Base-by-base conservation (phyloP, 805 yeast genomes). In the Torulaspora gathmanii region DNA sequence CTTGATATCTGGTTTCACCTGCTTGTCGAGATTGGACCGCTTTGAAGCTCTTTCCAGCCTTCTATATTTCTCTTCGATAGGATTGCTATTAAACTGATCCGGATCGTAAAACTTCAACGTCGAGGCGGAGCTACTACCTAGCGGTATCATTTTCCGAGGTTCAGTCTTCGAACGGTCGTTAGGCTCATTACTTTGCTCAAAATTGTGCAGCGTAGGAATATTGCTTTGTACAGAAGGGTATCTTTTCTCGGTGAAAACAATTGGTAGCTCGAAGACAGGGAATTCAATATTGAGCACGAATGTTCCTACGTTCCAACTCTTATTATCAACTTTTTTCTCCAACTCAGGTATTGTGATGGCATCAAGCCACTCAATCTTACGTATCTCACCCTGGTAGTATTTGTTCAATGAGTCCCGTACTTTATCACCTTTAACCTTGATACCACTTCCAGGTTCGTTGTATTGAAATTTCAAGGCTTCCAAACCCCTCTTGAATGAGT, bases 1-100 rank as follows among this genome's bases (percentile, higher is more conserved):
- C 56, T 81, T 84, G 3, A 95, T 83, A 15, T 91, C 84, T 1
- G 99, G 99, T 55, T 90, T 87, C 37, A 87, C 71, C 46, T 89
- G 96, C 53, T 79, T 80, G 60, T 90, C 98, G 29, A 87, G 66
- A 22, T 86, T 76, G 1, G 86, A 75, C 40, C 83, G 78, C 57
- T 85, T 83, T 54, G 90, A 87, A 39, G 85, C 79, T 64, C 97
- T 83, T 51, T 90, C 93, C 42, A 91, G 67, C 46, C 83, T 80
- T 53, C 95, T 79, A 60, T 84, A 88, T 61, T 91, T 93, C 51
- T 80, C 75, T 60, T 93, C 98, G 17, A 93, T 82, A 1, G 96
- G 96, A 56, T 91, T 95, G 48, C 75, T 79, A 16, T 71, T 68
- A 49, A 67, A 71, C 55, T 77, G 81, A 51, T 85, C 91, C 0